Evolutionary conservation across 805 yeast genomes (phyloP).

Genomic region (Yarrowia hollandica): DNA sequence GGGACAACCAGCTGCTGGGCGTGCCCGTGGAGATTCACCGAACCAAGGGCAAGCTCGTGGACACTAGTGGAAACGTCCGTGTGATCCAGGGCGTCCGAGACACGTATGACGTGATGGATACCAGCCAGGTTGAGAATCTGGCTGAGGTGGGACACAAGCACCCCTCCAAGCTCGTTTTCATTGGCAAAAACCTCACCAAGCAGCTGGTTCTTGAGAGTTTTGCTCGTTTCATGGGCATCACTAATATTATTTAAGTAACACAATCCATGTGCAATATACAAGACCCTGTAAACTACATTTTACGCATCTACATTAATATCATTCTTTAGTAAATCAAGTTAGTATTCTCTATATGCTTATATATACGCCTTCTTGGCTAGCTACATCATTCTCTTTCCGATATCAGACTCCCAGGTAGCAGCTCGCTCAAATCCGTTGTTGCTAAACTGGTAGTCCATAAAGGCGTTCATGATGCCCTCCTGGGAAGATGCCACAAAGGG

Average conservation of each 20-base stretch:
- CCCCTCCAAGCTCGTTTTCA: slow-evolving; percentile 64
- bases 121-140: slow-evolving; percentile 33
- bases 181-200: slow-evolving; percentile 62
- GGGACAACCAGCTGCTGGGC: slow-evolving; percentile 60
- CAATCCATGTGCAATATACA: too few species aligned
- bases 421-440: slow-evolving; percentile 42
- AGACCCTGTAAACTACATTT: too few species aligned
- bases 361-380: slow-evolving; percentile 22
- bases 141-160: slow-evolving; percentile 44
- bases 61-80: slow-evolving; percentile 45
- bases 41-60: slow-evolving; percentile 70
- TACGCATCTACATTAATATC: too few species aligned
- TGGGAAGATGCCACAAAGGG: slow-evolving; percentile 81
- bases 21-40: slow-evolving; percentile 69
- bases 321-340: neutral
- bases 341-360: slow-evolving; percentile 5
- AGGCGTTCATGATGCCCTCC: slow-evolving; percentile 67
- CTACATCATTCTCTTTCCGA: slow-evolving; percentile 34
- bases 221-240: slow-evolving; percentile 5
- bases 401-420: slow-evolving; percentile 39
- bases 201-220: slow-evolving; percentile 32
- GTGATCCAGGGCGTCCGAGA: slow-evolving; percentile 92
- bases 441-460: slow-evolving; percentile 63
- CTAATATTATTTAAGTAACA: slow-evolving; percentile 2
- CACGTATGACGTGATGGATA: slow-evolving; percentile 75